phyloP scores from a whole-genome alignment of 768 basidiomycete species.

The Dioszegia crocea region DNA sequence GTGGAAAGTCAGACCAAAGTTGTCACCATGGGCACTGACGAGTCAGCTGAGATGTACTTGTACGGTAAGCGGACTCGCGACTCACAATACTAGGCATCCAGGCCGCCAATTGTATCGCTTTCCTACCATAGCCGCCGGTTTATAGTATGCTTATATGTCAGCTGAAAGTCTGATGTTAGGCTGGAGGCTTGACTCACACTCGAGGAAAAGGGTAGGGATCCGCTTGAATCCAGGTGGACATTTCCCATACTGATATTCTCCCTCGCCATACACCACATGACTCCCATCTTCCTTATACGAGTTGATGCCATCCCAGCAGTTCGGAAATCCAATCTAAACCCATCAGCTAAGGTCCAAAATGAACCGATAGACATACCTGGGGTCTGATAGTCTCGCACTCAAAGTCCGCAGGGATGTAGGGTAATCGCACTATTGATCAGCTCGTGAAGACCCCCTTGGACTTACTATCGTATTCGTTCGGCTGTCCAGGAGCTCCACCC shows the following conservation, averaged over 20 bases:
- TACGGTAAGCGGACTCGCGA: background rate
- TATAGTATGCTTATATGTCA: constrained; percentile 18
- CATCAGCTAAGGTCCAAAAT: background rate
- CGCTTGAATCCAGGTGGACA: constrained; percentile 23
- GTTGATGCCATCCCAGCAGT: constrained; percentile 32
- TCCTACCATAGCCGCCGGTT: constrained; percentile 16
- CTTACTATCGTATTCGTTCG: constrained; percentile 22
- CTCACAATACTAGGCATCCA: constrained; percentile 32
- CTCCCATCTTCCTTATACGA: constrained; percentile 21
- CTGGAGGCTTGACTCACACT: constrained; percentile 15
- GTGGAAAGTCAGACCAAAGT: constrained; percentile 25
- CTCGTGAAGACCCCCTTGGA: background rate
- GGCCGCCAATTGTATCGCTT: constrained; percentile 31
- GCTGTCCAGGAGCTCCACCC: no score
- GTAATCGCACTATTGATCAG: constrained; percentile 2
- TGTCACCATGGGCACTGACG: constrained; percentile 26
- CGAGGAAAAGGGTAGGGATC: constrained; percentile 29
- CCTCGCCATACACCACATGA: constrained; percentile 30
- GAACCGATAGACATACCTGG: constrained; percentile 7
- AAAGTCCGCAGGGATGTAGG: constrained; percentile 15
- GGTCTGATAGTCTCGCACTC: constrained; percentile 22
- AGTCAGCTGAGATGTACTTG: background rate
- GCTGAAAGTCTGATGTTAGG: background rate
- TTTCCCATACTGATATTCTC: constrained; percentile 17
- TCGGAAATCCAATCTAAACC: constrained; percentile 23